Evolutionary conservation across 345 rosid genomes (phyloP).

Genomic region (Stellera chamaejasme): DNA sequence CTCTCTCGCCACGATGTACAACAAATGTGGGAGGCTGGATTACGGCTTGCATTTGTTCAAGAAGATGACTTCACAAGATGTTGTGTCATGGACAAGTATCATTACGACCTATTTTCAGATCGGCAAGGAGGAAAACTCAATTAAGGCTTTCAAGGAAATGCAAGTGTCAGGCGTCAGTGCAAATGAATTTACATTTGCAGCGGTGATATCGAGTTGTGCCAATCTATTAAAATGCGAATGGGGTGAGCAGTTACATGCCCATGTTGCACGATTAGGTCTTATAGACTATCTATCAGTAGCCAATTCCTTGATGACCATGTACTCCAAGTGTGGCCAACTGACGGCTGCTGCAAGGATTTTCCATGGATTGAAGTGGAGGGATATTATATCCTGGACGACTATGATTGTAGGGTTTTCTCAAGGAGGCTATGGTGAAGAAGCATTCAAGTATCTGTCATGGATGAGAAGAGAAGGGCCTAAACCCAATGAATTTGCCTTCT

Average conservation of each 20-base stretch:
- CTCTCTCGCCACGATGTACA: slow-evolving; percentile 63
- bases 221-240: slow-evolving; percentile 48
- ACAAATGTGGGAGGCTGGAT: slow-evolving; percentile 64
- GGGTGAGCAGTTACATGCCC: slow-evolving; percentile 84
- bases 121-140: slow-evolving; percentile 52
- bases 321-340: slow-evolving; percentile 58
- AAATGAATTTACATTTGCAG: slow-evolving; percentile 64
- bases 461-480: slow-evolving; percentile 74
- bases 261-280: slow-evolving; percentile 43
- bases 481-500: slow-evolving; percentile 67
- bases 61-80: slow-evolving; percentile 50
- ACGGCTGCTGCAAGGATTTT: slow-evolving; percentile 47
- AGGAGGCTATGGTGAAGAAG: slow-evolving; percentile 61
- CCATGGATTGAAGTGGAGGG: slow-evolving; percentile 42
- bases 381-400: slow-evolving; percentile 85
- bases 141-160: slow-evolving; percentile 51
- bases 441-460: slow-evolving; percentile 56
- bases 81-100: slow-evolving; percentile 76
- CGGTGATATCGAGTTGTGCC: slow-evolving; percentile 57
- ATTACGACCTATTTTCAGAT: slow-evolving; percentile 47
- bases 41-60: slow-evolving; percentile 50
- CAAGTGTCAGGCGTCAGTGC: slow-evolving; percentile 43
- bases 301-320: slow-evolving; percentile 69
- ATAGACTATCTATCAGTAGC: slow-evolving; percentile 44
- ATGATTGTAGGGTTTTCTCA: slow-evolving; percentile 65